These are phyloP conservation scores for Cordyceps cicadae DNA, from an alignment of 2,329 filamentous ascomycete genomes.

Conservation along the genomic window DNA sequence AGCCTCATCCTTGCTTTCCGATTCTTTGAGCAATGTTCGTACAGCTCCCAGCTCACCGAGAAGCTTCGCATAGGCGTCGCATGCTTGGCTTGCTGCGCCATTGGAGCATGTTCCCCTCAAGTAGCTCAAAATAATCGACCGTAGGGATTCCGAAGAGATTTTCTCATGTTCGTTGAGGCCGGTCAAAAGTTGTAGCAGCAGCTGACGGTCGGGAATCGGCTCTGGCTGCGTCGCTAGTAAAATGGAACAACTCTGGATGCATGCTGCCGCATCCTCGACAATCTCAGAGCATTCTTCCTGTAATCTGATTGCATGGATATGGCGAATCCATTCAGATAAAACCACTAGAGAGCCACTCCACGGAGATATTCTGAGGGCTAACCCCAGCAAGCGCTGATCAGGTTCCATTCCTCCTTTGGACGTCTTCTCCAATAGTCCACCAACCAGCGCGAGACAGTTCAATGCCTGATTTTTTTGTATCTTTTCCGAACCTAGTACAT, in stretches of 20 bases:
- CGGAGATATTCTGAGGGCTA: background rate
- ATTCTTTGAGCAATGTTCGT: constrained; percentile 25
- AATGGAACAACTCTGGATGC: background rate
- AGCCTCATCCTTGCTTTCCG: background rate
- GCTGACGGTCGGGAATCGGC: constrained; percentile 15
- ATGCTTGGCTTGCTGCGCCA: constrained; percentile 12
- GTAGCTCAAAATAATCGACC: constrained; percentile 16
- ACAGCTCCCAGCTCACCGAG: constrained; percentile 25
- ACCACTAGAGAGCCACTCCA: background rate
- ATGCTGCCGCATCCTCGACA: constrained; percentile 1
- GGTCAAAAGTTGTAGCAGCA: constrained; percentile 23
- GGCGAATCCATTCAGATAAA: constrained; percentile 9
- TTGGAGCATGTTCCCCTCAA: constrained; percentile 3
- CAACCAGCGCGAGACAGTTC: constrained; percentile 2
- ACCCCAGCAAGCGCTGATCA: constrained; percentile 1
- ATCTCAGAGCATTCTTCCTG: background rate
- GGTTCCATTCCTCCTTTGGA: background rate
- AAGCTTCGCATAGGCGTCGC: constrained; percentile 21
- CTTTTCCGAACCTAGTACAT: background rate
- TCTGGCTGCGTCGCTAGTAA: background rate
- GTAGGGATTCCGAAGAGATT: constrained; percentile 19
- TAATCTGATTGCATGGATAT: background rate
- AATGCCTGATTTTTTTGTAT: background rate
- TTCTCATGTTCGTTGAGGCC: constrained; percentile 19
- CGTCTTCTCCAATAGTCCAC: background rate